A percentile compares a stretch with the other conserved stretches of the same genome.
These are phyloP conservation scores for Naganishia friedmannii DNA, from an alignment of 768 basidiomycete species.

Conservation along the genomic window DNA sequence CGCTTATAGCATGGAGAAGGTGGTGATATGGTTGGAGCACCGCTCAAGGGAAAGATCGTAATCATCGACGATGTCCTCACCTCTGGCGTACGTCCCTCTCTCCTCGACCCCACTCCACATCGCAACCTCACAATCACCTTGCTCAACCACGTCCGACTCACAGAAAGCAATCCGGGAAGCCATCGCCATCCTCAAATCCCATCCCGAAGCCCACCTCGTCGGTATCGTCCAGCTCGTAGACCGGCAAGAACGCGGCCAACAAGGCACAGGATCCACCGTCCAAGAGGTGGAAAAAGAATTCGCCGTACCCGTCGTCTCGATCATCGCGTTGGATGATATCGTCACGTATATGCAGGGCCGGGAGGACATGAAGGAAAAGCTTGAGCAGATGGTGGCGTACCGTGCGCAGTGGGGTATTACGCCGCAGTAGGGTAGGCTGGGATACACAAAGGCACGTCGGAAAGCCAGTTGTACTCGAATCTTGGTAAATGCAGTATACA, in stretches of 20 bases:
- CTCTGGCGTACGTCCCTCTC: conserved; percentile 39
- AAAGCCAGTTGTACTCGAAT: not conserved
- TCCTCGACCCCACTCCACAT: not conserved
- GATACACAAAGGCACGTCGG: not conserved
- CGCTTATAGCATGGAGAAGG: conserved; percentile 92
- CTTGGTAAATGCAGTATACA: not conserved
- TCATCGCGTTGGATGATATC: conserved; percentile 80
- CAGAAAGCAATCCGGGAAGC: conserved; percentile 77
- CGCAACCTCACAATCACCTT: too few relatives aligned
- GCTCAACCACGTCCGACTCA: conserved; percentile 50
- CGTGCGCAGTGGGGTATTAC: conserved; percentile 64
- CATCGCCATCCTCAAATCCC: conserved; percentile 66
- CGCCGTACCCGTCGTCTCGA: conserved; percentile 70
- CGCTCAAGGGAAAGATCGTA: conserved; percentile 75
- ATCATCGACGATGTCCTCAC: conserved; percentile 97
- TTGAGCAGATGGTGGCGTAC: conserved; percentile 73
- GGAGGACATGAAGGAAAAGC: conserved; percentile 61
- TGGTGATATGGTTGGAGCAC: conserved; percentile 79
- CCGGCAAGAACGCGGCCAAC: conserved; percentile 75
- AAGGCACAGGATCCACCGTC: conserved; percentile 65
- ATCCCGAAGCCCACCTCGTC: conserved; percentile 68
- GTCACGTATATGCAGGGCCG: conserved; percentile 76
- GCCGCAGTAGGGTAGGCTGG: not conserved
- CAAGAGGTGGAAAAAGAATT: conserved; percentile 74
- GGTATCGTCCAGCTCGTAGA: conserved; percentile 86